These are phyloP conservation scores for Trichocladium antarcticum DNA, from an alignment of 495 filamentous ascomycete genomes.

Conservation along the genomic window DNA sequence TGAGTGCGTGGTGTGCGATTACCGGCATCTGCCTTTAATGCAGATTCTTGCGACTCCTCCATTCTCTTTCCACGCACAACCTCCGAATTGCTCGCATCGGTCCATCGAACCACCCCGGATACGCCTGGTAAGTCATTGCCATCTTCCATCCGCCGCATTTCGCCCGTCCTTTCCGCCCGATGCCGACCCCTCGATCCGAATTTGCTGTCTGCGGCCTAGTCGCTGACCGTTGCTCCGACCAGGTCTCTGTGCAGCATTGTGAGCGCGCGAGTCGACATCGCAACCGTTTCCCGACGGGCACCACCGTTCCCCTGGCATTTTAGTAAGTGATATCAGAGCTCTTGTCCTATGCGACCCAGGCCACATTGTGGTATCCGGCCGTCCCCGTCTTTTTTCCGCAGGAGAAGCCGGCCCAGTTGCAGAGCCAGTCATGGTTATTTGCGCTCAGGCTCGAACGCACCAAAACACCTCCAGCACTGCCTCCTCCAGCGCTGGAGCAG, in stretches of 20 bases:
- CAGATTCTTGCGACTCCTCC: slow-evolving; percentile 26
- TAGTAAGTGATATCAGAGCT: slow-evolving; percentile 32
- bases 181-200: slow-evolving; percentile 2
- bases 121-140: slow-evolving; percentile 19
- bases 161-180: neutral
- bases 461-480: neutral
- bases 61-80: slow-evolving; percentile 24
- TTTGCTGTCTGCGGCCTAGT: slow-evolving; percentile 7
- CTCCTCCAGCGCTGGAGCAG: neutral
- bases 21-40: slow-evolving; percentile 24
- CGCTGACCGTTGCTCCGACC: slow-evolving; percentile 16
- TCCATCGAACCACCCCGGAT: slow-evolving; percentile 19
- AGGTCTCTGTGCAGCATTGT: slow-evolving; percentile 10
- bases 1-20: slow-evolving; percentile 19
- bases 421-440: slow-evolving; percentile 1
- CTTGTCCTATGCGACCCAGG: slow-evolving; percentile 30
- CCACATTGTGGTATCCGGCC: slow-evolving; percentile 4
- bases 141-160: slow-evolving; percentile 7
- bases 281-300: slow-evolving; percentile 19
- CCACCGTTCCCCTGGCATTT: slow-evolving; percentile 24
- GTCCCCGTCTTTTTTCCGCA: slow-evolving; percentile 14
- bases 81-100: slow-evolving; percentile 23
- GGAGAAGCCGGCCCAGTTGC: neutral
- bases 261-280: slow-evolving; percentile 18
- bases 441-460: slow-evolving; percentile 2